Evolutionary conservation across 176 grass and related monocot species (phyloP).

Genomic region (Carex kokanica): DNA sequence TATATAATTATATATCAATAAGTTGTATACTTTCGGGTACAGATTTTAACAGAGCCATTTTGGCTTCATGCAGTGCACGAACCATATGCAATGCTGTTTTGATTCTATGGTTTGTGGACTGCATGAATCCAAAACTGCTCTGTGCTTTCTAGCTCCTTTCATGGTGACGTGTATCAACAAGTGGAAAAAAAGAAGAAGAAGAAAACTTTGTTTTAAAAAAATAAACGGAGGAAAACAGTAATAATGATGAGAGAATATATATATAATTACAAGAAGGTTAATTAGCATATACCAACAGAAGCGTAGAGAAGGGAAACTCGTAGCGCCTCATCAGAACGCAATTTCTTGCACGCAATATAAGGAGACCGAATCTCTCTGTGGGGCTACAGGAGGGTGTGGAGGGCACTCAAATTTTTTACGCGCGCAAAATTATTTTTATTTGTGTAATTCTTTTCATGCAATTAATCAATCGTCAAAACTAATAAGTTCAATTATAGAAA

Average conservation of each 20-base stretch:
- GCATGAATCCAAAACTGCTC: too few relatives aligned
- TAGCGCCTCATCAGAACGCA: neutral
- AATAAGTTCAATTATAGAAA: too few relatives aligned
- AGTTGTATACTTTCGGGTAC: neutral
- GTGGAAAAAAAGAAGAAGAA: neutral
- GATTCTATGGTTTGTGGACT: too few relatives aligned
- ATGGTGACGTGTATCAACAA: neutral
- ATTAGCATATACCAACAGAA: neutral
- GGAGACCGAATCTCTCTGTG: slow-evolving; percentile 3
- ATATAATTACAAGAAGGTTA: neutral
- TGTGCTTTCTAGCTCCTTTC: neutral
- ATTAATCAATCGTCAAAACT: too few relatives aligned
- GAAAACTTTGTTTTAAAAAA: neutral
- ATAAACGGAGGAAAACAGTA: neutral
- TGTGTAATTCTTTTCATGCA: too few relatives aligned
- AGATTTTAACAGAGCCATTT: too few relatives aligned
- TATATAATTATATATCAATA: too few relatives aligned
- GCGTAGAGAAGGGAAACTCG: neutral
- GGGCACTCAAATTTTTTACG: neutral
- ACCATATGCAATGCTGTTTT: too few relatives aligned
- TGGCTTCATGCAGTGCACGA: too few relatives aligned
- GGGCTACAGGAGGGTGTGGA: neutral
- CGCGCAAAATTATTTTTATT: neutral
- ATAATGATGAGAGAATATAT: neutral
- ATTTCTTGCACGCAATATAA: slow-evolving; percentile 8